Evolutionary conservation across 768 basidiomycete genomes (phyloP).

Genomic region (Pisolithus albus): DNA sequence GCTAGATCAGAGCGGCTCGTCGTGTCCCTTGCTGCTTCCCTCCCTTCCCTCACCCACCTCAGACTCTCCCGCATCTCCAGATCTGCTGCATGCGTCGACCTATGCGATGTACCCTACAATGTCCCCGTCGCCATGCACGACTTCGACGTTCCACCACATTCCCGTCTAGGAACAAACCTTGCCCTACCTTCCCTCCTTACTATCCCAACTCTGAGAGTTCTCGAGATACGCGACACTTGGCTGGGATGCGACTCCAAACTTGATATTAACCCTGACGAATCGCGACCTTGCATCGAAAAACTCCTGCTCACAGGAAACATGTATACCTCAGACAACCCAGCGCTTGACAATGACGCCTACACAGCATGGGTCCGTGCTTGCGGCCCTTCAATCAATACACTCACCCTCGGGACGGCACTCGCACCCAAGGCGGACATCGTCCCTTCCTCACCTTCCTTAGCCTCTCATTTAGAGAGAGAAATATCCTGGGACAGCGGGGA

Average conservation of each 20-base stretch:
- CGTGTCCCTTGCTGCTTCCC: conserved; percentile 58
- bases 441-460: background rate
- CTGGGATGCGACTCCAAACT: conserved; percentile 39
- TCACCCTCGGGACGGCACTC: conserved; percentile 21
- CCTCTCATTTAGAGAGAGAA: background rate
- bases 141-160: conserved; percentile 50
- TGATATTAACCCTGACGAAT: conserved; percentile 1
- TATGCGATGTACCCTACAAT: conserved; percentile 29
- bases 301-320: conserved; percentile 27
- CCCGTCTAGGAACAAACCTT: conserved; percentile 48
- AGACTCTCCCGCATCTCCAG: conserved; percentile 59
- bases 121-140: conserved; percentile 60
- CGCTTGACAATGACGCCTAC: conserved; percentile 18
- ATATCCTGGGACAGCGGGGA: background rate
- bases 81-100: conserved; percentile 58
- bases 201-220: conserved; percentile 52
- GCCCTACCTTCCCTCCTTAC: conserved; percentile 60
- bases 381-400: conserved; percentile 9
- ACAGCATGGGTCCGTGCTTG: conserved; percentile 22
- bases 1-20: conserved; percentile 50
- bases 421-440: background rate
- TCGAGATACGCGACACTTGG: conserved; percentile 65
- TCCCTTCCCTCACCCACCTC: conserved; percentile 49
- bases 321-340: conserved; percentile 12
- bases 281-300: conserved; percentile 8